Percentiles rank a stretch among this genome's conserved stretches.
Conservation (phyloP, 495 filamentous ascomycete species). For the Annulohypoxylon stygium region DNA sequence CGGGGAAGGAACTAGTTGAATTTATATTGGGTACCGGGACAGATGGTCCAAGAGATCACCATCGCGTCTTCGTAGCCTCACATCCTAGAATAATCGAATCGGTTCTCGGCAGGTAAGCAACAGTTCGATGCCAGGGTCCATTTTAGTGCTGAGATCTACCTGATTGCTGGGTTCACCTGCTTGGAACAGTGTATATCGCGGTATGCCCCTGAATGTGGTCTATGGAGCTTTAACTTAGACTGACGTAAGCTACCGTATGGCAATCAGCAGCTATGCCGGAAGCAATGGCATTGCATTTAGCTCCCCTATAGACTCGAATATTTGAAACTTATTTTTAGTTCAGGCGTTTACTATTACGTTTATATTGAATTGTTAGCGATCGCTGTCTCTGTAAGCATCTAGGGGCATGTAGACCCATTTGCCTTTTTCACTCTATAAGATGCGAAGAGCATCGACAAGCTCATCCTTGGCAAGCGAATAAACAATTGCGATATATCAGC, state of each 20-base stretch:
- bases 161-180: not conserved
- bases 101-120: not conserved
- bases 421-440: constrained; percentile 8
- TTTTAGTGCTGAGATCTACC: constrained; percentile 1
- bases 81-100: not conserved
- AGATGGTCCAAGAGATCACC: not conserved
- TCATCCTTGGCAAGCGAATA: not conserved
- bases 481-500: not conserved
- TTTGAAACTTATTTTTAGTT: not conserved
- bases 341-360: not conserved
- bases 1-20: not conserved
- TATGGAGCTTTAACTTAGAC: not conserved
- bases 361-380: not conserved
- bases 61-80: no score
- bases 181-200: constrained; percentile 15
- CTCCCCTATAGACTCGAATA: not conserved
- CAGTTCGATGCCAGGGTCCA: not conserved
- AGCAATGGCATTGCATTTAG: not conserved
- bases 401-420: not conserved
- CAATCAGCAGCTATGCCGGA: not conserved
- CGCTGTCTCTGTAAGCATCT: not conserved
- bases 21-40: constrained; percentile 8
- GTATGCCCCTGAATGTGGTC: constrained; percentile 15
- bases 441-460: constrained; percentile 1
- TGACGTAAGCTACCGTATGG: constrained; percentile 14